These are phyloP conservation scores for Eremothecium coryli DNA, from an alignment of 1,139 yeast genomes.

Conservation along the genomic window DNA sequence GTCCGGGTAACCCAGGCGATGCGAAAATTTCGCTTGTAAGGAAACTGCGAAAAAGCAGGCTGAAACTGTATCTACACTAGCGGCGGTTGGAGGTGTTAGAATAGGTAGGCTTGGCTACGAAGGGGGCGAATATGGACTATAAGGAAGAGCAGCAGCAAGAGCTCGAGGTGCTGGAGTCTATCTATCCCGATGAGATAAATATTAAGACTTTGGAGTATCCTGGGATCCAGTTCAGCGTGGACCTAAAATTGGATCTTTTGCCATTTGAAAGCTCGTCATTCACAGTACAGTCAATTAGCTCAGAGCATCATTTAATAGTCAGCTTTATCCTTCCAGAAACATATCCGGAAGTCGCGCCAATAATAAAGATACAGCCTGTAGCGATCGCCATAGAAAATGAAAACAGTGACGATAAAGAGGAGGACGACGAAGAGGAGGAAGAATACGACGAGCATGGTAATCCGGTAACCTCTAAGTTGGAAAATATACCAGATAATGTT, in stretches of 20 bases:
- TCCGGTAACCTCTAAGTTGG: slow-evolving; percentile 33
- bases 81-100: too few relatives aligned
- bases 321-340: slow-evolving; percentile 24
- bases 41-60: too few relatives aligned
- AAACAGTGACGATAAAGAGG: slow-evolving; percentile 36
- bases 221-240: slow-evolving; percentile 29
- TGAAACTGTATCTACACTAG: too few relatives aligned
- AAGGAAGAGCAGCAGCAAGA: slow-evolving; percentile 72
- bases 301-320: slow-evolving; percentile 19
- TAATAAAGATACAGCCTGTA: slow-evolving; percentile 16
- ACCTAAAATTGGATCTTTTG: slow-evolving; percentile 29
- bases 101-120: too few relatives aligned
- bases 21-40: too few relatives aligned
- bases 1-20: too few relatives aligned
- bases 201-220: slow-evolving; percentile 24
- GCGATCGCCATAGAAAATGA: slow-evolving; percentile 20
- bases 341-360: slow-evolving; percentile 29
- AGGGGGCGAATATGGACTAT: too few relatives aligned
- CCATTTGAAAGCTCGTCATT: slow-evolving; percentile 41
- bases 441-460: slow-evolving; percentile 40
- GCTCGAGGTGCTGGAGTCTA: slow-evolving; percentile 73
- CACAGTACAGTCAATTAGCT: slow-evolving; percentile 44
- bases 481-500: slow-evolving; percentile 49
- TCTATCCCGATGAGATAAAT: slow-evolving; percentile 81
- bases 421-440: slow-evolving; percentile 38